Percentiles rank a stretch among this genome's conserved stretches.
These are phyloP conservation scores for Botrytis sinoallii DNA, from an alignment of 2,329 filamentous ascomycete species.

Conservation along the genomic window DNA sequence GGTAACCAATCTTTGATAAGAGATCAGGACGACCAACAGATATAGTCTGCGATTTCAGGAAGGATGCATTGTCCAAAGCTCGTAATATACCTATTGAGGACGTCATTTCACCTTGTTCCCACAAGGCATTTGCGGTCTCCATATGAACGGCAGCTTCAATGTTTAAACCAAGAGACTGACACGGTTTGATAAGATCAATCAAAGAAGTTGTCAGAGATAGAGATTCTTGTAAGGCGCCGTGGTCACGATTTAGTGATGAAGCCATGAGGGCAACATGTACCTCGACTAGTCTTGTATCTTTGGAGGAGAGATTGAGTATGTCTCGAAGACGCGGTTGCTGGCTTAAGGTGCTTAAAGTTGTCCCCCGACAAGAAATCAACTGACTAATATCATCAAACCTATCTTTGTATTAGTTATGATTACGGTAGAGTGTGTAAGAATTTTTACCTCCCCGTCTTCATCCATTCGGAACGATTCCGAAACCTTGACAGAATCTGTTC, in stretches of 20 bases:
- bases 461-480: slow-evolving; percentile 67
- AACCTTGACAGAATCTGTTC: slow-evolving; percentile 61
- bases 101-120: slow-evolving; percentile 89
- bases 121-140: slow-evolving; percentile 85
- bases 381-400: slow-evolving; percentile 76
- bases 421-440: neutral
- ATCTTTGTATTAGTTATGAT: slow-evolving; percentile 3
- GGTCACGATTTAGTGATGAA: slow-evolving; percentile 72
- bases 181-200: slow-evolving; percentile 70
- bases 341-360: slow-evolving; percentile 75
- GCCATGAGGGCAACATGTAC: slow-evolving; percentile 73
- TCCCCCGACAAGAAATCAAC: slow-evolving; percentile 79
- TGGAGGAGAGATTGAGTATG: slow-evolving; percentile 57
- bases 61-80: slow-evolving; percentile 60
- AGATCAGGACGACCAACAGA: slow-evolving; percentile 72
- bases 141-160: slow-evolving; percentile 75
- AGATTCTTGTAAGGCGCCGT: slow-evolving; percentile 81
- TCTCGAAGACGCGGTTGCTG: slow-evolving; percentile 63
- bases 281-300: slow-evolving; percentile 67
- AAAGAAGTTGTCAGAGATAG: slow-evolving; percentile 81
- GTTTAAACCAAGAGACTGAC: slow-evolving; percentile 66
- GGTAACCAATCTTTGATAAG: slow-evolving; percentile 82
- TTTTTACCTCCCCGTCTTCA: slow-evolving; percentile 73
- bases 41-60: slow-evolving; percentile 67
- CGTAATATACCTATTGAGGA: slow-evolving; percentile 88